Evolutionary conservation across 2,329 filamentous ascomycete genomes (phyloP).

Genomic region (Neonectria ditissima): DNA sequence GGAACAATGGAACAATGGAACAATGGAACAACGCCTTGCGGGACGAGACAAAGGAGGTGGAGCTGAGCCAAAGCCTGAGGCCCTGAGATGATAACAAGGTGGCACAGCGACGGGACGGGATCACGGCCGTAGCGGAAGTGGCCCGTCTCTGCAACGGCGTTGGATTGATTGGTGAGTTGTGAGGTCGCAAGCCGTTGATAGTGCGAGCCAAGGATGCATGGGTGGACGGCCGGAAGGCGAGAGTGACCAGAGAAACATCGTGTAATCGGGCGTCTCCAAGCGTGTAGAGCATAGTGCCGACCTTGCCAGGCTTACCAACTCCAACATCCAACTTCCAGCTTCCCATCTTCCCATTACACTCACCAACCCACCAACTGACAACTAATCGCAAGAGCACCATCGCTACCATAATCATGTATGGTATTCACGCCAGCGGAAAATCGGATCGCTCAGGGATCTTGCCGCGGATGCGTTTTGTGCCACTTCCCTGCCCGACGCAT

Average conservation of each 20-base stretch:
- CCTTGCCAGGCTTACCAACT: neutral
- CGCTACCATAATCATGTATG: neutral
- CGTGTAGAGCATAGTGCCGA: conserved; percentile 16
- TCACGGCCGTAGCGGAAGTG: neutral
- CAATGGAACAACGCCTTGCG: conserved; percentile 20
- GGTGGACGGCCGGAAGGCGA: conserved; percentile 1
- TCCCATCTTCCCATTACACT: neutral
- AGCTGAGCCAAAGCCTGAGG: neutral
- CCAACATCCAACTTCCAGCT: neutral
- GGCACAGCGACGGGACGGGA: neutral
- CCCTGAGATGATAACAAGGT: conserved; percentile 28
- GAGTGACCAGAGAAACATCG: neutral
- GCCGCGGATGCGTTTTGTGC: conserved; percentile 22
- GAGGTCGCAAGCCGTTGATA: neutral
- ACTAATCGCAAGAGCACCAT: neutral
- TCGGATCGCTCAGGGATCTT: conserved; percentile 29
- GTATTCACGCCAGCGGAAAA: neutral
- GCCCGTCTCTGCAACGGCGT: neutral
- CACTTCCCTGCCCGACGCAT: conserved; percentile 10
- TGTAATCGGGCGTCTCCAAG: neutral
- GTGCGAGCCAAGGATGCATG: conserved; percentile 15
- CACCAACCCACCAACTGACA: neutral
- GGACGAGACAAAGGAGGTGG: conserved; percentile 26
- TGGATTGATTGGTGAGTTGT: conserved; percentile 5
- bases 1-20: conserved; percentile 9